phyloP scores from a whole-genome alignment of 2,329 filamentous ascomycete genomes.

The Phyllosticta citrichinensis region DNA sequence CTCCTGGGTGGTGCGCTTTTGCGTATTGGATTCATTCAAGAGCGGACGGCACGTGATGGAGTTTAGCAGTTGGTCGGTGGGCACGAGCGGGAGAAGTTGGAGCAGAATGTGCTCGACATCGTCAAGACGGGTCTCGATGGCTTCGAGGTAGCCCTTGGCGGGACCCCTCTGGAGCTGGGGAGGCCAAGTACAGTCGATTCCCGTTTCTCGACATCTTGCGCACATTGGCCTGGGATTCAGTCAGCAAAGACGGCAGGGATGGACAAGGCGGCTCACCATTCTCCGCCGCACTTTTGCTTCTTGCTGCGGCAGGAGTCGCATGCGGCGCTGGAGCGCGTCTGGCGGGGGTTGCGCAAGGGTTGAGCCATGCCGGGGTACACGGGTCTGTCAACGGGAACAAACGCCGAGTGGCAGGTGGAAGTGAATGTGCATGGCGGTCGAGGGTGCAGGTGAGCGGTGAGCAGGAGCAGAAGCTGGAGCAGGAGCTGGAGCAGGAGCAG shows the following conservation, averaged over 20 bases:
- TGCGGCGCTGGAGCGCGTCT: conserved; percentile 9
- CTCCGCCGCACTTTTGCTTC: conserved; percentile 11
- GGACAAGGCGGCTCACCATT: conserved; percentile 5
- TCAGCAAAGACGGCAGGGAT: background rate
- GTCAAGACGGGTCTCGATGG: conserved; percentile 10
- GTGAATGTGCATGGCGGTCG: background rate
- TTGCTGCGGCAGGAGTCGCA: conserved; percentile 9
- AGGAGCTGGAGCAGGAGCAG: too few species aligned
- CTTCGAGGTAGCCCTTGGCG: conserved; percentile 10
- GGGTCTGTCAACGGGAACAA: background rate
- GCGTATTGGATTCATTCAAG: background rate
- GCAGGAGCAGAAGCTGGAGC: too few species aligned
- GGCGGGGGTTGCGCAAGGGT: conserved; percentile 3
- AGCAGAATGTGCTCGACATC: conserved; percentile 9
- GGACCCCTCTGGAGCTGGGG: conserved; percentile 9
- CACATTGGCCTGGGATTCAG: conserved; percentile 1
- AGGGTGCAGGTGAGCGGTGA: background rate
- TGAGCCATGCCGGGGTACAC: conserved; percentile 1
- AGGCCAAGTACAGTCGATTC: conserved; percentile 7
- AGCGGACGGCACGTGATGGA: background rate
- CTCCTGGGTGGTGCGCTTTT: conserved; percentile 9
- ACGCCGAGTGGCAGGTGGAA: background rate
- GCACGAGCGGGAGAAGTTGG: conserved; percentile 6
- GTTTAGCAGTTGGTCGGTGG: conserved; percentile 1
- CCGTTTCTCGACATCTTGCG: conserved; percentile 8